Evolutionary conservation across 768 basidiomycete species (phyloP).

Genomic region (Rhizopogon rudus): DNA sequence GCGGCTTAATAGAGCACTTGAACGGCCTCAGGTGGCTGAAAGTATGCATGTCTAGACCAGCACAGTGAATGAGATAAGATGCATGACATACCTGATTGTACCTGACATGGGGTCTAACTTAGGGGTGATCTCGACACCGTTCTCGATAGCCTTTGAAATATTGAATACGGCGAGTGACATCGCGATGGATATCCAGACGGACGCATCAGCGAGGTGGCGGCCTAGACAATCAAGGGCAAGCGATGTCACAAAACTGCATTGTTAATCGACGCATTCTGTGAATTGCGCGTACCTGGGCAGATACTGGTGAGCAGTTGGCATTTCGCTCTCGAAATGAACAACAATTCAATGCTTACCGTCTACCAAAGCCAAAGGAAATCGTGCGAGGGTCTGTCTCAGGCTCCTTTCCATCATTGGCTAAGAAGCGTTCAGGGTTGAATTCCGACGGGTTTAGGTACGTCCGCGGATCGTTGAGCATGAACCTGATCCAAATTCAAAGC

Average conservation of each 20-base stretch:
- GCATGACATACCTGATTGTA: slow-evolving; percentile 42
- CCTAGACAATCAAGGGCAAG: slow-evolving; percentile 23
- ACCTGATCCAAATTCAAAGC: background rate
- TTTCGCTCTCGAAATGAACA: slow-evolving; percentile 1
- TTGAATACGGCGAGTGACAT: slow-evolving; percentile 28
- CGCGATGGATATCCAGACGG: slow-evolving; percentile 32
- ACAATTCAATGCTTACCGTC: slow-evolving; percentile 33
- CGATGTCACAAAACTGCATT: background rate
- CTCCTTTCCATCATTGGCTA: slow-evolving; percentile 19
- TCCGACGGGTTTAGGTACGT: slow-evolving; percentile 43
- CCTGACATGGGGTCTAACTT: too few species aligned
- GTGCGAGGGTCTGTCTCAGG: slow-evolving; percentile 50
- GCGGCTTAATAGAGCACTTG: slow-evolving; percentile 47
- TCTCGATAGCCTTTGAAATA: too few species aligned
- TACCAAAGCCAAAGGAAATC: slow-evolving; percentile 60
- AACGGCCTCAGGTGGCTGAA: slow-evolving; percentile 19
- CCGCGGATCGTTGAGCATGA: slow-evolving; percentile 12
- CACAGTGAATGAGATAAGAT: background rate
- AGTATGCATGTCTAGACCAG: background rate
- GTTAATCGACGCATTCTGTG: background rate
- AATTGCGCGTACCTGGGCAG: slow-evolving; percentile 2
- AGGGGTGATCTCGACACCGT: too few species aligned
- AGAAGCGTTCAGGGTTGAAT: slow-evolving; percentile 53
- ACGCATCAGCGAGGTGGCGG: slow-evolving; percentile 40
- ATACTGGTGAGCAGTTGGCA: slow-evolving; percentile 5